Conservation (phyloP, 129 eudicot species). For the Glebionis coronaria region DNA sequence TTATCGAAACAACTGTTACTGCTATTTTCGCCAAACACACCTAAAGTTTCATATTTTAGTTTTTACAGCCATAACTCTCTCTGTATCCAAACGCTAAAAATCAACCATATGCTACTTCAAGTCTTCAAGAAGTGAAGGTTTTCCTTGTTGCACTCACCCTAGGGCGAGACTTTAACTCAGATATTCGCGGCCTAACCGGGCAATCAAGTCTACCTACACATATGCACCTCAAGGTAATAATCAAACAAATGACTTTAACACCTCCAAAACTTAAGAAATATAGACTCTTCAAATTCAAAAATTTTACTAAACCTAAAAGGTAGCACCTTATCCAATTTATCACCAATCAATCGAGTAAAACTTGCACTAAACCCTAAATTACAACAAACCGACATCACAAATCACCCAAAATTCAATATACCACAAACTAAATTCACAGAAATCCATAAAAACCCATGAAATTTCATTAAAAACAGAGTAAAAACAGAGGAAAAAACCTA, state of each 20-base stretch:
- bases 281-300: not conserved
- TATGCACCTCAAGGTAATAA: no score
- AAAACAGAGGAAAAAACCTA: not conserved
- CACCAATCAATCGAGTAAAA: not conserved
- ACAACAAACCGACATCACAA: slow-evolving; percentile 21
- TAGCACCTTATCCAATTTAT: slow-evolving; percentile 15
- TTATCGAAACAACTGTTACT: no score
- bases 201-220: no score
- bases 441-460: not conserved
- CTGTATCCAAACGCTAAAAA: no score
- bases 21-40: no score
- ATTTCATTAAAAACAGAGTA: not conserved
- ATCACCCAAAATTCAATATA: not conserved
- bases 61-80: no score
- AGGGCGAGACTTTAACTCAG: no score
- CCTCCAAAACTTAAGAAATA: not conserved
- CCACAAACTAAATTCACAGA: slow-evolving; percentile 5
- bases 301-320: slow-evolving; percentile 11
- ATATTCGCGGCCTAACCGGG: no score
- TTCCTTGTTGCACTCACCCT: no score
- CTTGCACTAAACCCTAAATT: not conserved
- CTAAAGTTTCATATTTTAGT: no score
- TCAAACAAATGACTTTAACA: not conserved
- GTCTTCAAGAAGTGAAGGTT: no score
- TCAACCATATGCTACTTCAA: no score